These are phyloP conservation scores for Auriscalpium orientale DNA, from an alignment of 768 basidiomycete species.

Conservation along the genomic window DNA sequence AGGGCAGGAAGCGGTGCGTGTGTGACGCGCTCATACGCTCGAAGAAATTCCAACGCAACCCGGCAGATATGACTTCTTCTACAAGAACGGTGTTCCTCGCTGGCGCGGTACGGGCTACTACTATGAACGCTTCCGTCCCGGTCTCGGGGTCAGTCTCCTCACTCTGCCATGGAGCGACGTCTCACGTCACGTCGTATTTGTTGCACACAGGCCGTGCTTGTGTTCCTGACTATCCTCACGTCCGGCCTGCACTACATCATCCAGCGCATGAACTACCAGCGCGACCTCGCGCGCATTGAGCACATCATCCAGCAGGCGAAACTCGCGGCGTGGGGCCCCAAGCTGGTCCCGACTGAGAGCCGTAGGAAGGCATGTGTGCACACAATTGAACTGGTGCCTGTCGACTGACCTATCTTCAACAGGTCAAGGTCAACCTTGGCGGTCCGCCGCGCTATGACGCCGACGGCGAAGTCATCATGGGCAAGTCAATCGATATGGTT, in stretches of 20 bases:
- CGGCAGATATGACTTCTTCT: slow-evolving; percentile 82
- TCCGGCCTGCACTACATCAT: slow-evolving; percentile 79
- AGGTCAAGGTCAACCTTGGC: slow-evolving; percentile 71
- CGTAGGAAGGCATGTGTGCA: slow-evolving; percentile 52
- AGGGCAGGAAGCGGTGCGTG: slow-evolving; percentile 67
- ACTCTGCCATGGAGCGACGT: neutral
- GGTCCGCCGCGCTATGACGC: slow-evolving; percentile 43
- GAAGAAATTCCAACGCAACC: neutral
- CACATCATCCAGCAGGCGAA: slow-evolving; percentile 54
- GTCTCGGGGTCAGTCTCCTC: slow-evolving; percentile 53
- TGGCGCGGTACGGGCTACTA: slow-evolving; percentile 98
- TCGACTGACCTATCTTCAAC: neutral
- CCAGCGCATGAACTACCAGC: slow-evolving; percentile 68
- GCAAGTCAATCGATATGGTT: slow-evolving; percentile 67
- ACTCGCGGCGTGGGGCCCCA: slow-evolving; percentile 76
- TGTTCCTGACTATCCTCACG: slow-evolving; percentile 71
- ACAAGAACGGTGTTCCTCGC: slow-evolving; percentile 93
- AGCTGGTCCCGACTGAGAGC: slow-evolving; percentile 52
- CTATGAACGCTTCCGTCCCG: slow-evolving; percentile 93
- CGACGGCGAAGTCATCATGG: slow-evolving; percentile 42
- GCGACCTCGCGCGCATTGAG: slow-evolving; percentile 65
- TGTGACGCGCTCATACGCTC: neutral
- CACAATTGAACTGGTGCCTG: neutral
- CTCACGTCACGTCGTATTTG: neutral
- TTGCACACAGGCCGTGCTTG: slow-evolving; percentile 51